Evolutionary conservation across 805 yeast genomes (phyloP), one percentile per base, ranked within the genome.

Genomic region (Ogataea kodamae): DNA sequence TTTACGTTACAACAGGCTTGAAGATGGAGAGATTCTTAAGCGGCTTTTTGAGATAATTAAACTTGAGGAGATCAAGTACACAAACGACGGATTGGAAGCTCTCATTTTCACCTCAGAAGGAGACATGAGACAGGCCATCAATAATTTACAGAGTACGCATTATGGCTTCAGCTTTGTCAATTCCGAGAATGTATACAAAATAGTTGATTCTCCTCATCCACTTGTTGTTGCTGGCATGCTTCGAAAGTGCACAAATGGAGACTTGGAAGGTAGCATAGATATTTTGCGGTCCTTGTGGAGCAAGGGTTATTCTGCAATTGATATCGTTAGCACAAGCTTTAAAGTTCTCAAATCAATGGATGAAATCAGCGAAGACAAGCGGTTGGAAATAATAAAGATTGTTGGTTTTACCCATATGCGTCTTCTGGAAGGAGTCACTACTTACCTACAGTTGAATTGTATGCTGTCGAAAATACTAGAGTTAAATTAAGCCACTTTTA

Each of bases 41-140:
- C 71, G 96, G 40, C 63, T 92, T 33, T 57, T 85, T 43, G 82
- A 85, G 49, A 73, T 92, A 14, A 72, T 79, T 28, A 69, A 79
- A 45, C 50, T 60, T 3, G 97, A 92, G 57, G 57, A 76, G 26
- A 83, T 90, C 9, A 67, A 86, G 52, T 84, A 76, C 59, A 76
- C 89, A 11, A 84, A 87, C 42, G 96, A 87, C 57, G 98, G 98
- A 0, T 62, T 92, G 21, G 87, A 87, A 46, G 97, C 98, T 0
- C 70, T 92, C 39, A 78, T 92, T 10, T 92, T 92, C 62, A 81
- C 97, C 0, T 94, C 96, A 0, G 98, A 92, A 55, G 98, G 98
- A 40, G 98, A 92, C 56, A 90, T 92, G 98, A 78, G 98, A 59
- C 98, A 92, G 60, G 98, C 97, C 0, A 74, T 92, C 29, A 92